Evolutionary conservation across 1,284 basidiomycete species (phyloP), one percentile per base, ranked within the genome.

Genomic region (Cutaneotrichosporon cutaneum): DNA sequence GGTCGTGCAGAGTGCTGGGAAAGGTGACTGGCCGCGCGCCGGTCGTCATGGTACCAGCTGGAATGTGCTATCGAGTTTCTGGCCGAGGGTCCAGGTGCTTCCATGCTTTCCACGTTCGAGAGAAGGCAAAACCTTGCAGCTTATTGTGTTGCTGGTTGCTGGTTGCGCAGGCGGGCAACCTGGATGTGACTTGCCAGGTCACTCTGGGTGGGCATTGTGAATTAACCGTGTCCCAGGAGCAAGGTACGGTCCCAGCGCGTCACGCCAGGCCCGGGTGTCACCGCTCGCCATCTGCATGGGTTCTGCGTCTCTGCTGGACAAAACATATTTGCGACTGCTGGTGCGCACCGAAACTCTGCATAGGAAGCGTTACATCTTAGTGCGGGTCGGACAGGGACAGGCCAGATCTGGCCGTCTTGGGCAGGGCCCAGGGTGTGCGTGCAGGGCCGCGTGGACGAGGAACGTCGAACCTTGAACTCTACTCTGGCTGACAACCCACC

Each of bases 401-500:
- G 39, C 36, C 39, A 42, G 39, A 42, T n/a, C 7, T 18, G 39
- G 16, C 39, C 39, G 7, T n/a, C 39, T 42, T 14, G 39, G 39
- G 18, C 39, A 42, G 39, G 39, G 39, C 39, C 7, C 1, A 18
- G 11, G 39, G 39, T n/a, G 7, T 2, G 18, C 2, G n/a, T 7
- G 39, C 16, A 3, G 18, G 39, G 16, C 30, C 30, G 30, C 16
- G 18, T 21, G 39, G 18, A n/a, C 39, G 39, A 42, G 39, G 39
- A 42, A 42, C 39, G 39, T 42, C 39, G 39, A 42, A 42, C 39
- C 39, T 42, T 42, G 39, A 42, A 42, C 39, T 42, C n/a, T 42
- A 18, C n/a, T 42, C 39, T 42, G 39, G 4, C 30, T 30, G 30
- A 9, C 30, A 30, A 30, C 30, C n/a, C n/a, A n/a, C n/a, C n/a